Evolutionary conservation across 2,329 filamentous ascomycete genomes (phyloP).

Genomic region (Fusarium napiforme): DNA sequence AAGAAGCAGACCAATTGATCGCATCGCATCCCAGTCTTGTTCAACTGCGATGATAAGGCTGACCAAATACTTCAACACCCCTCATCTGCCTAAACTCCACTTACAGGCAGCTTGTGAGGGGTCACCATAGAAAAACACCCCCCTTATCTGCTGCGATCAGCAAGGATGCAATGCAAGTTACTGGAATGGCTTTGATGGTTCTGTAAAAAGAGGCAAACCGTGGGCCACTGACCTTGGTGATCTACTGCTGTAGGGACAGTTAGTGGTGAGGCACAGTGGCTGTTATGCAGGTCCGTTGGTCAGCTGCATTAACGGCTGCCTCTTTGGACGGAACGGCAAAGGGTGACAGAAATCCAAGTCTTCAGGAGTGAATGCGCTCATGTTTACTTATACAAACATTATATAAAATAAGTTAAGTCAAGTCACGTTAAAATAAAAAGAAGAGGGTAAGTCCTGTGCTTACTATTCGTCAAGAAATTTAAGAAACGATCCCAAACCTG

Average conservation of each 20-base stretch:
- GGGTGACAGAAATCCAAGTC: background rate
- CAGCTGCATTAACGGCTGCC: background rate
- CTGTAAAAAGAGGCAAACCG: background rate
- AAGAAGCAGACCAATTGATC: background rate
- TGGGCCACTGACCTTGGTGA: too few relatives aligned
- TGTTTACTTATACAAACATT: fast-evolving
- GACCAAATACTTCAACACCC: background rate
- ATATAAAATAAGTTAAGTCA: too few relatives aligned
- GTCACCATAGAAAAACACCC: background rate
- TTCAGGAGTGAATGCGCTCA: fast-evolving
- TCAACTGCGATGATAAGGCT: background rate
- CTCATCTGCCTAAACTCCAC: background rate
- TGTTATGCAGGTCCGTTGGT: slow-evolving; percentile 5
- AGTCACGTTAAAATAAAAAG: fast-evolving
- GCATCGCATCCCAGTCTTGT: background rate
- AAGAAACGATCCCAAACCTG: too few relatives aligned
- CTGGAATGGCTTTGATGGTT: background rate
- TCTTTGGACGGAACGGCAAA: background rate
- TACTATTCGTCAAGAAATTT: fast-evolving
- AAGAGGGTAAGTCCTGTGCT: fast-evolving
- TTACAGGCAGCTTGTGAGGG: background rate
- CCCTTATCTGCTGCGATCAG: background rate
- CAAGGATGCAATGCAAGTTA: background rate
- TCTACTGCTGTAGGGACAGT: background rate
- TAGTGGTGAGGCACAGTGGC: background rate